phyloP scores from a whole-genome alignment of 2,329 filamentous ascomycete genomes.

The Trichoderma asperellum region DNA sequence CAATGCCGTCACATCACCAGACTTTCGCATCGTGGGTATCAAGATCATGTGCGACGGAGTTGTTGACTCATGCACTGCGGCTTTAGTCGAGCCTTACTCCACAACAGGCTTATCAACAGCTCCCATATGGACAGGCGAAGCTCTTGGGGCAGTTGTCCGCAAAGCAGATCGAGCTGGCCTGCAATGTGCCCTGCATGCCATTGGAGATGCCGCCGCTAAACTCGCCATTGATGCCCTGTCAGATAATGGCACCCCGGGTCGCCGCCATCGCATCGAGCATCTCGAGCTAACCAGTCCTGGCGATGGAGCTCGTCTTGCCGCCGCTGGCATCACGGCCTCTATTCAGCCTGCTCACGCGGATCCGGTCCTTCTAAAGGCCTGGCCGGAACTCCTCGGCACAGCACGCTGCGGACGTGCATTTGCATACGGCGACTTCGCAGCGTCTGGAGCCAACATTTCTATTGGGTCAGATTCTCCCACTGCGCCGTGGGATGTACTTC shows the following conservation, averaged over 20 bases:
- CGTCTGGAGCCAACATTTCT: constrained; percentile 9
- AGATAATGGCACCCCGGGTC: constrained; percentile 18
- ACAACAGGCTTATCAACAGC: constrained; percentile 15
- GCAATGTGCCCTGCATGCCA: constrained; percentile 20
- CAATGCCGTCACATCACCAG: not conserved
- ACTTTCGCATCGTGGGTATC: constrained; percentile 23
- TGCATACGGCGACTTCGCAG: constrained; percentile 19
- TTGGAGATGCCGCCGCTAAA: constrained; percentile 20
- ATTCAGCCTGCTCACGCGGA: constrained; percentile 22
- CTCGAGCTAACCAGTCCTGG: constrained; percentile 16
- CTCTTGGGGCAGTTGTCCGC: constrained; percentile 12
- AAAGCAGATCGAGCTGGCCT: constrained; percentile 15
- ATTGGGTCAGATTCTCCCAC: constrained; percentile 19
- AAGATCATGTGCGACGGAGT: constrained; percentile 25
- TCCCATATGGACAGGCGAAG: constrained; percentile 16
- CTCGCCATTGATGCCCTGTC: constrained; percentile 24
- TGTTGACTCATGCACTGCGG: constrained; percentile 20
- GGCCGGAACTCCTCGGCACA: constrained; percentile 15
- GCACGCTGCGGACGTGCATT: constrained; percentile 6
- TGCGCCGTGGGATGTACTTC: constrained; percentile 17
- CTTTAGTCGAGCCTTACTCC: constrained; percentile 20
- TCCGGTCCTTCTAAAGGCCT: constrained; percentile 20
- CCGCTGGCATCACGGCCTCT: constrained; percentile 17
- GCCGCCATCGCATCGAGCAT: constrained; percentile 21
- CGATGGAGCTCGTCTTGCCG: constrained; percentile 15